phyloP scores from a whole-genome alignment of 179 eudicot genomes.

The Drosera spatulata region DNA sequence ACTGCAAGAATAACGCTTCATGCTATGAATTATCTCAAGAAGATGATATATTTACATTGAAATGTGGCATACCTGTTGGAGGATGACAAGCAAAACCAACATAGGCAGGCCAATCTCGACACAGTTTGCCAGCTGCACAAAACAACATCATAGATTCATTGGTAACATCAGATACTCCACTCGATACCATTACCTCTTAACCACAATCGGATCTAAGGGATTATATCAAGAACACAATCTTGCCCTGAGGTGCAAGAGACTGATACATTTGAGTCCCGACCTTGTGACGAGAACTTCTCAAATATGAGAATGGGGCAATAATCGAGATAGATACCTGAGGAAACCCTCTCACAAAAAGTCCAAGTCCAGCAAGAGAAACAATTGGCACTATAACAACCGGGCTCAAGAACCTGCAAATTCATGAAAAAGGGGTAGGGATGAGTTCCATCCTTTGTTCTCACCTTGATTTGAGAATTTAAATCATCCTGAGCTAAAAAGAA shows the following conservation, averaged over 20 bases:
- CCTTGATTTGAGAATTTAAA: neutral
- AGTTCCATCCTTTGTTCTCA: neutral
- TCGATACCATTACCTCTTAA: neutral
- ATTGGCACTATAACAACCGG: slow-evolving; percentile 99
- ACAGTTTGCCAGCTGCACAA: slow-evolving; percentile 74
- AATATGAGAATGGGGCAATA: too few species aligned
- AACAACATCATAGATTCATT: neutral
- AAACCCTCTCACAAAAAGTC: slow-evolving; percentile 81
- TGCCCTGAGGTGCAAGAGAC: too few species aligned
- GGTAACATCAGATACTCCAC: neutral
- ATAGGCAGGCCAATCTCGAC: slow-evolving; percentile 92
- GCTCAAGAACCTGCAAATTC: slow-evolving; percentile 72
- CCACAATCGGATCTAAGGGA: neutral
- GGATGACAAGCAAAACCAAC: slow-evolving; percentile 69
- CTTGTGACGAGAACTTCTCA: too few species aligned
- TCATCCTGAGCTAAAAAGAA: neutral
- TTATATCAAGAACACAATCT: neutral
- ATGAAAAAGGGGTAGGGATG: neutral
- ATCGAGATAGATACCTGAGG: slow-evolving; percentile 43
- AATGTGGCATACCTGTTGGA: slow-evolving; percentile 61
- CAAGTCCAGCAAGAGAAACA: slow-evolving; percentile 90
- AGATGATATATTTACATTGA: too few species aligned
- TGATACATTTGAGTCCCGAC: too few species aligned
- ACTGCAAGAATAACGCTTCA: slow-evolving; percentile 29
- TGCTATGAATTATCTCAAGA: too few species aligned